Conservation (phyloP, 495 filamentous ascomycete genomes). For the Penicillium soppii region DNA sequence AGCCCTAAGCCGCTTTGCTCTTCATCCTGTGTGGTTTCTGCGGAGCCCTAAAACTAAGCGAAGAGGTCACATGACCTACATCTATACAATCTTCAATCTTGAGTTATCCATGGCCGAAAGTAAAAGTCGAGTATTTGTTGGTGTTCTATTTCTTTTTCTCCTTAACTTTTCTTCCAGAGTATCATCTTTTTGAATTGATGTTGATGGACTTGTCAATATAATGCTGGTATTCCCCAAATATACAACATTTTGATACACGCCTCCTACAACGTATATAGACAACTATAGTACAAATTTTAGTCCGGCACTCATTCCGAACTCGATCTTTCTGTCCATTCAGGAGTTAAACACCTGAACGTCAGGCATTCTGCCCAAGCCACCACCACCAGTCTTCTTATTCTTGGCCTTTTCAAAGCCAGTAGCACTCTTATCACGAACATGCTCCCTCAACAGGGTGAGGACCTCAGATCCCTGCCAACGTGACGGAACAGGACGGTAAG, state of each 20-base stretch:
- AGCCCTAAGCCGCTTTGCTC: constrained; percentile 43
- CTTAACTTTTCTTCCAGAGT: too few relatives aligned
- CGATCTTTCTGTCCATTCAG: constrained; percentile 3
- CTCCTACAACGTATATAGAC: not conserved
- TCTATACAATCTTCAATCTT: not conserved
- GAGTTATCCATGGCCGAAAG: too few relatives aligned
- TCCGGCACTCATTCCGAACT: not conserved
- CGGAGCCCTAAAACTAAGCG: constrained; percentile 43
- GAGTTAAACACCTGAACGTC: constrained; percentile 51
- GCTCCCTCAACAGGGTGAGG: constrained; percentile 68
- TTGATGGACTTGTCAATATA: too few relatives aligned
- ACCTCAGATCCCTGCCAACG: constrained; percentile 85
- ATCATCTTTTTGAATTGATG: too few relatives aligned
- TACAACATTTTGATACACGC: constrained; percentile 1
- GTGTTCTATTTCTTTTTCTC: too few relatives aligned
- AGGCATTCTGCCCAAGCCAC: constrained; percentile 50
- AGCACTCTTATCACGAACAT: constrained; percentile 66
- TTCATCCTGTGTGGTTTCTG: constrained; percentile 35
- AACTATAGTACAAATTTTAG: constrained; percentile 13
- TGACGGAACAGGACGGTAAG: constrained; percentile 82
- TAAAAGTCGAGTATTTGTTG: too few relatives aligned
- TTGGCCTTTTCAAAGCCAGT: constrained; percentile 50
- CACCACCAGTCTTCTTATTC: constrained; percentile 47
- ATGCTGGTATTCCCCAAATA: too few relatives aligned
- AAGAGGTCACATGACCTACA: constrained; percentile 23